Evolutionary conservation across 192 early-diverging fungal species (phyloP).

Genomic region (Pecoramyces ruminantium): DNA sequence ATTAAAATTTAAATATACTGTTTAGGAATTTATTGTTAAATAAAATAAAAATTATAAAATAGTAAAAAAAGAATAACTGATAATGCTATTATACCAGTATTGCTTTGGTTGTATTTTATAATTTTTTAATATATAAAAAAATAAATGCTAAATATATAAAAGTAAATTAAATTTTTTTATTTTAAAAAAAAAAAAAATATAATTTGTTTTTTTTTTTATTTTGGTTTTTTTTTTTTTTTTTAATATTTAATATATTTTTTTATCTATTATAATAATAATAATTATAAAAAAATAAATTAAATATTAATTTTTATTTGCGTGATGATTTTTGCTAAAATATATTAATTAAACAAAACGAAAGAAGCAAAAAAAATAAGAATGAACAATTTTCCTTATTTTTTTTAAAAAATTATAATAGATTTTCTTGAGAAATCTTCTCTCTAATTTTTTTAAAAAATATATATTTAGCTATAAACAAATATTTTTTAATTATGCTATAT

Average conservation of each 20-base stretch:
- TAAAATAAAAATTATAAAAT: not conserved
- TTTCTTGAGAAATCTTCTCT: not conserved
- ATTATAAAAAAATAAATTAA: not conserved
- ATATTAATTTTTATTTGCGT: not conserved
- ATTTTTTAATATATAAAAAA: too few relatives aligned
- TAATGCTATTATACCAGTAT: too few relatives aligned
- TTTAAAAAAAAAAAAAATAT: not conserved
- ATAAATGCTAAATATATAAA: too few relatives aligned
- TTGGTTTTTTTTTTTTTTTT: not conserved
- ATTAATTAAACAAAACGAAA: not conserved
- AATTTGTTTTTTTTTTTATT: not conserved
- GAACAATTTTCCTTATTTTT: not conserved
- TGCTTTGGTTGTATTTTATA: too few relatives aligned
- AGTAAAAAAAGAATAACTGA: too few relatives aligned
- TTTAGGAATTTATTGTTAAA: not conserved
- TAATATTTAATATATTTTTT: not conserved
- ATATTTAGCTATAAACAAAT: not conserved
- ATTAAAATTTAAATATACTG: not conserved
- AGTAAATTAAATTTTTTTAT: not conserved
- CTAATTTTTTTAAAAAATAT: too few relatives aligned
- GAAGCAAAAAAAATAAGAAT: not conserved
- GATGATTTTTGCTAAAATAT: not conserved
- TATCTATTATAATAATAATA: not conserved
- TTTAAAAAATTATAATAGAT: not conserved
- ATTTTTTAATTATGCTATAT: not conserved